Conservation (phyloP, 1,284 basidiomycete species). For the Naganishia sp. region DNA sequence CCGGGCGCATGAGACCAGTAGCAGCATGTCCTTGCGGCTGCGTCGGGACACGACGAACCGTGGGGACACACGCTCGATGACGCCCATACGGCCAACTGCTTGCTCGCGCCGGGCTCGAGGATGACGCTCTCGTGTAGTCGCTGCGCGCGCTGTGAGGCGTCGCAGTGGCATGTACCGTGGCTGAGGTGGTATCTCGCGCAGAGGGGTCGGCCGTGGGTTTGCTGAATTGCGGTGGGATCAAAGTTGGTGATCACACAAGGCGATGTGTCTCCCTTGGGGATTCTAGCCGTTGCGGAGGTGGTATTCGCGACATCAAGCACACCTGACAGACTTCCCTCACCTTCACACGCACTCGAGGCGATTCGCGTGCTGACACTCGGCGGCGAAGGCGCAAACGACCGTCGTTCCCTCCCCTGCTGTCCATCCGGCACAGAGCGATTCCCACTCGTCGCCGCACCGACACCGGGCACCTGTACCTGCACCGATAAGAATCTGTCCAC, state of each 20-base stretch:
- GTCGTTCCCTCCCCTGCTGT: slow-evolving; percentile 3
- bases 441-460: not conserved
- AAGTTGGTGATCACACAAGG: not conserved
- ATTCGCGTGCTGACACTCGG: not conserved
- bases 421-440: not conserved
- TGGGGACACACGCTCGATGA: slow-evolving; percentile 5
- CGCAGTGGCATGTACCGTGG: slow-evolving; percentile 10
- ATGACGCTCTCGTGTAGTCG: slow-evolving; percentile 9
- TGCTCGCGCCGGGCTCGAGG: slow-evolving; percentile 7
- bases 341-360: not conserved
- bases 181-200: slow-evolving; percentile 24
- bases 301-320: too few species aligned
- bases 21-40: slow-evolving; percentile 2
- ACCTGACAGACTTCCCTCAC: too few species aligned
- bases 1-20: slow-evolving; percentile 14
- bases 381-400: slow-evolving; percentile 17
- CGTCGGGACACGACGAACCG: slow-evolving; percentile 6
- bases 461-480: slow-evolving; percentile 9
- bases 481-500: slow-evolving; percentile 7
- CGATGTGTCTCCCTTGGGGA: too few species aligned
- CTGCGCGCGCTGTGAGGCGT: not conserved
- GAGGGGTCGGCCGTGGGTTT: slow-evolving; percentile 1
- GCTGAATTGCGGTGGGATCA: slow-evolving; percentile 3
- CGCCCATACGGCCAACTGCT: slow-evolving; percentile 24
- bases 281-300: not conserved